Conservation (phyloP, 1,284 basidiomycete genomes). For the Vanrija pseudolonga region DNA sequence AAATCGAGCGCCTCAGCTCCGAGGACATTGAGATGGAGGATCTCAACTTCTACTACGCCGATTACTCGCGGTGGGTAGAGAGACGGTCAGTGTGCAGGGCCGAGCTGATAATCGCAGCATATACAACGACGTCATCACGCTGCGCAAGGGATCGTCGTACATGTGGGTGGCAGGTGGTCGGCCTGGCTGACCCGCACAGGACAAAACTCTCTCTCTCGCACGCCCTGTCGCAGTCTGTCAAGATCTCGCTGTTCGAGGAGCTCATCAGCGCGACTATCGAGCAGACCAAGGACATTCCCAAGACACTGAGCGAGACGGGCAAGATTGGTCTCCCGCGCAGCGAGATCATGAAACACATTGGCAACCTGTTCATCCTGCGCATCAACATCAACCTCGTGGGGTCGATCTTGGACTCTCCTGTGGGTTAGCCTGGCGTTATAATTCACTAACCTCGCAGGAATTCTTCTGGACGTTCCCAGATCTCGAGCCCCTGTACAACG, state of each 20-base stretch:
- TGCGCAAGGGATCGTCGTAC: conserved; percentile 89
- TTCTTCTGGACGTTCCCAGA: conserved; percentile 88
- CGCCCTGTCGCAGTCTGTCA: conserved; percentile 91
- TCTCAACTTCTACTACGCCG: conserved; percentile 93
- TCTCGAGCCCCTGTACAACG: conserved; percentile 90
- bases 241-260: conserved; percentile 93
- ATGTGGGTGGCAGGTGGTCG: conserved; percentile 64
- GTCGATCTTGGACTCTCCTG: conserved; percentile 86
- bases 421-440: conserved; percentile 5
- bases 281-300: conserved; percentile 93
- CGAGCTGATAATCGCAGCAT: conserved; percentile 58
- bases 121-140: conserved; percentile 96
- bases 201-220: conserved; percentile 93
- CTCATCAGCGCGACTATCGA: conserved; percentile 91
- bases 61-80: conserved; percentile 74
- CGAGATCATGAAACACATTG: conserved; percentile 97
- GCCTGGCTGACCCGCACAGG: conserved; percentile 57
- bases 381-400: conserved; percentile 96
- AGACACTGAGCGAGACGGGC: conserved; percentile 86
- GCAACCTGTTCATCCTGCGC: conserved; percentile 85
- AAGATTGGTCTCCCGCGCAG: conserved; percentile 69
- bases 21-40: conserved; percentile 93
- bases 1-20: conserved; percentile 78
- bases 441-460: conserved; percentile 56
- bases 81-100: too few species aligned